A percentile compares a stretch with the other conserved stretches of the same genome.
phyloP scores from a whole-genome alignment of 495 filamentous ascomycete species.

The Pyrenula massariospora region DNA sequence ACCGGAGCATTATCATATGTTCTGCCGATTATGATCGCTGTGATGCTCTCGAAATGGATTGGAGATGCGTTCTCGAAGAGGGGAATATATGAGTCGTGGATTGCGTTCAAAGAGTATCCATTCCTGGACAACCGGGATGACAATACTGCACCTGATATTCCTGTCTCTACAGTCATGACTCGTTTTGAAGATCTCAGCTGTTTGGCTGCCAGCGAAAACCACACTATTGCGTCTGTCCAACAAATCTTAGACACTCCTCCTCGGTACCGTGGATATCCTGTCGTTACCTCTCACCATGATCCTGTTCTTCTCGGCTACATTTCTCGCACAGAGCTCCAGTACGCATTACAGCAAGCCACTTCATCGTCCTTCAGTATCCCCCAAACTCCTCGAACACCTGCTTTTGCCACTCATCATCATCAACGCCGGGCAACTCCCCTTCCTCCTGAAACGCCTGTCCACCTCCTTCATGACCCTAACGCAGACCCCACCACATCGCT shows the following conservation, averaged over 20 bases:
- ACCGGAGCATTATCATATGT: constrained; percentile 94
- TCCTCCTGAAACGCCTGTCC: constrained; percentile 62
- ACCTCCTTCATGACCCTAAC: constrained; percentile 72
- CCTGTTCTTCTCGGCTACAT: constrained; percentile 84
- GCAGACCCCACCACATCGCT: constrained; percentile 68
- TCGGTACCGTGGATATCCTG: constrained; percentile 77
- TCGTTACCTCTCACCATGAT: constrained; percentile 47
- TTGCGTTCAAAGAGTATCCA: constrained; percentile 90
- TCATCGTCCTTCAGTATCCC: constrained; percentile 14
- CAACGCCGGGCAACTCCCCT: constrained; percentile 34
- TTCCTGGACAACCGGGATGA: constrained; percentile 93
- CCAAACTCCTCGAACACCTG: constrained; percentile 1
- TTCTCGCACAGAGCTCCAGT: constrained; percentile 84
- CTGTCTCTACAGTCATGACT: constrained; percentile 80
- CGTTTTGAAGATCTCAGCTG: constrained; percentile 80
- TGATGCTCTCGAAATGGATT: constrained; percentile 97
- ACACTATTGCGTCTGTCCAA: constrained; percentile 68
- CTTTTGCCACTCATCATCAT: constrained; percentile 12
- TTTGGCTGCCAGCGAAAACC: constrained; percentile 65
- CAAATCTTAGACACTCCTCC: constrained; percentile 57
- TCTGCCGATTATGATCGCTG: constrained; percentile 98
- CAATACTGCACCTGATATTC: constrained; percentile 66
- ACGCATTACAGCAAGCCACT: constrained; percentile 56
- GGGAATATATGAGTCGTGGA: constrained; percentile 98
- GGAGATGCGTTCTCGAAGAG: constrained; percentile 90